Base-by-base conservation (phyloP, 768 basidiomycete species). In the Tulasnella sp. region DNA sequence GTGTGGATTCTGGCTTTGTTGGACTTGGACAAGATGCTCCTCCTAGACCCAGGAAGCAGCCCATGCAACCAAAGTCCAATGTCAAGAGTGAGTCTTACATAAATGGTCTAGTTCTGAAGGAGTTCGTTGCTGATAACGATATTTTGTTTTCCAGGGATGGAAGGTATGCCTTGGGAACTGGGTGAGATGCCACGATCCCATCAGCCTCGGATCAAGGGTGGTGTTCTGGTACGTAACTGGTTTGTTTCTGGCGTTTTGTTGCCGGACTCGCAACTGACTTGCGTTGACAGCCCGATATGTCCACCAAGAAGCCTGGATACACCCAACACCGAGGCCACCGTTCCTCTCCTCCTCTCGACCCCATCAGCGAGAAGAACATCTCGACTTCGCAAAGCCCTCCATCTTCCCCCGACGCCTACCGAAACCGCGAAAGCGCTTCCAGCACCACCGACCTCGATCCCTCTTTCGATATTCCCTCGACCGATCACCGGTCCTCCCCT, bases 161-260 rank as follows among this genome's bases (percentile, higher is more conserved):
- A 87, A 80, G 93, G 93, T 84, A 88, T 94, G 81, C 93, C 94
- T 76, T 92, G 92, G 91, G 92, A 92, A 83, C 86, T 94, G 77
- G 86, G 87, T 83, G 88, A 93, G 83, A 85, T 93, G 83, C 85
- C 87, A 42, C 90, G 48, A 40, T 3, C 52, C 2, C 48, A 46
- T 8, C 75, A 44, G 75, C 76, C 76, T n/a, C 44, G 56, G 36
- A 39, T 77, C 76, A 77, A 77, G 39, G 76, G 76, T 39, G 76
- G 76, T 39, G 76, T 77, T 62, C 36, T 77, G 76, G 75, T 76
- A 52, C 24, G 75, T 34, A 27, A 16, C 58, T 24, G 10, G 8
- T 8, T 12, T 34, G 14, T 34, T 24, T 21, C n/a, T 7, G 1
- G 74, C n/a, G 38, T n/a, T 18, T 27, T 52, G 44, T 36, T n/a